Evolutionary conservation across 2,329 filamentous ascomycete species (phyloP).

Genomic region (Lecanoromycetidae sp.): DNA sequence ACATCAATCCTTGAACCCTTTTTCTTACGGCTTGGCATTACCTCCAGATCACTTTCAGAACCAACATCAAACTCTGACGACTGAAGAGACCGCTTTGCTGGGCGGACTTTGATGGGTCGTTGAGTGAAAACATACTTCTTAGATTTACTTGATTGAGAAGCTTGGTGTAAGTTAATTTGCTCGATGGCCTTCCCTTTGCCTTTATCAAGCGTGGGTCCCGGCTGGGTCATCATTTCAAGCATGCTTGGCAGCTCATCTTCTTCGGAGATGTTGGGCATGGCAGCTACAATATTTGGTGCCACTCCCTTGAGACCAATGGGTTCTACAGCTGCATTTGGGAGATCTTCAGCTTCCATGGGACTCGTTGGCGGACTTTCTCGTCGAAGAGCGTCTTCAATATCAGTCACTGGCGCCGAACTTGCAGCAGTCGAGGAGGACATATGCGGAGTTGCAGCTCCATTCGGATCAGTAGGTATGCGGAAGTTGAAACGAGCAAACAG

Average conservation of each 20-base stretch:
- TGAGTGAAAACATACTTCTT: conserved; percentile 20
- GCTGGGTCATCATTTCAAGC: conserved; percentile 23
- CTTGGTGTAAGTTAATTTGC: conserved; percentile 12
- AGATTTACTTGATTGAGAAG: background rate
- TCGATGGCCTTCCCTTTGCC: conserved; percentile 48
- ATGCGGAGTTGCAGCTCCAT: conserved; percentile 21
- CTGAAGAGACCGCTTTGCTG: conserved; percentile 29
- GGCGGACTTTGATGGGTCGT: conserved; percentile 27
- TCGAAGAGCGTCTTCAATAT: conserved; percentile 32
- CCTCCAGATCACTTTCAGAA: conserved; percentile 49
- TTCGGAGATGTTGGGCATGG: background rate
- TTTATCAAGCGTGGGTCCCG: conserved; percentile 36
- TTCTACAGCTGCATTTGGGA: conserved; percentile 28
- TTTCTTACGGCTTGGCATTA: conserved; percentile 36
- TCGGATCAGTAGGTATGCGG: conserved; percentile 34
- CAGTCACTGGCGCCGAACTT: conserved; percentile 41
- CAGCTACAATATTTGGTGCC: background rate
- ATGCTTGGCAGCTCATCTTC: conserved; percentile 22
- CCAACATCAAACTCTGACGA: conserved; percentile 27
- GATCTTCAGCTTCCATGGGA: conserved; percentile 24
- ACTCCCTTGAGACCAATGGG: background rate
- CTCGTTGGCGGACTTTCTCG: conserved; percentile 63
- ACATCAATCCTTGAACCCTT: conserved; percentile 40
- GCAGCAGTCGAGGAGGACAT: conserved; percentile 29
- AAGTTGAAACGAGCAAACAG: conserved; percentile 79